These are phyloP conservation scores for Cyberlindnera amylophila DNA, from an alignment of 805 yeast genomes.

Conservation along the genomic window DNA sequence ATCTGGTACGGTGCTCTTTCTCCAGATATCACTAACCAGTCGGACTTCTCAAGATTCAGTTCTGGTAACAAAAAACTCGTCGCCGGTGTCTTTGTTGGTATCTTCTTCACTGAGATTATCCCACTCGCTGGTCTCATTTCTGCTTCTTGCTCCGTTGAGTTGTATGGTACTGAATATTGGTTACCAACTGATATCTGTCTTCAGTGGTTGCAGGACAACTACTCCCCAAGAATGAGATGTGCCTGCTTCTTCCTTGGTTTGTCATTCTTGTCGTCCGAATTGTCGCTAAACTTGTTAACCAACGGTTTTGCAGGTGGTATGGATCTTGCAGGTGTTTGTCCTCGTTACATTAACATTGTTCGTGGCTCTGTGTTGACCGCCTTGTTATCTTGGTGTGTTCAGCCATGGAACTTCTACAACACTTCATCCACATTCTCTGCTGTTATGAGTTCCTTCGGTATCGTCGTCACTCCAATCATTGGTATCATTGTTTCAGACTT, in stretches of 20 bases:
- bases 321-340: slow-evolving; percentile 24
- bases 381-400: slow-evolving; percentile 34
- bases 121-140: slow-evolving; percentile 38
- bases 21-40: slow-evolving; percentile 37
- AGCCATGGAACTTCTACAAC: slow-evolving; percentile 39
- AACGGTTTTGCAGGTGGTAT: slow-evolving; percentile 35
- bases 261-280: slow-evolving; percentile 33
- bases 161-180: slow-evolving; percentile 37
- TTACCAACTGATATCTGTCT: slow-evolving; percentile 35
- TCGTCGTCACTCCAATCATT: slow-evolving; percentile 35
- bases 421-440: slow-evolving; percentile 33
- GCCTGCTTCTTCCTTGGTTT: slow-evolving; percentile 39
- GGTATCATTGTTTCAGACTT: slow-evolving; percentile 36
- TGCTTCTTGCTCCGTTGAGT: slow-evolving; percentile 32
- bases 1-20: slow-evolving; percentile 39
- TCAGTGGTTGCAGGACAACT: slow-evolving; percentile 36
- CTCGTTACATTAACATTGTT: slow-evolving; percentile 19
- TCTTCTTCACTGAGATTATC: slow-evolving; percentile 35
- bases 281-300: slow-evolving; percentile 34
- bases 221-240: slow-evolving; percentile 34
- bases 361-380: slow-evolving; percentile 35
- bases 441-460: slow-evolving; percentile 38
- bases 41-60: slow-evolving; percentile 40
- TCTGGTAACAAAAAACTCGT: slow-evolving; percentile 25
- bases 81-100: slow-evolving; percentile 31